Evolutionary conservation across 257 asterid genomes (phyloP).

Genomic region (Solanum tarijense): DNA sequence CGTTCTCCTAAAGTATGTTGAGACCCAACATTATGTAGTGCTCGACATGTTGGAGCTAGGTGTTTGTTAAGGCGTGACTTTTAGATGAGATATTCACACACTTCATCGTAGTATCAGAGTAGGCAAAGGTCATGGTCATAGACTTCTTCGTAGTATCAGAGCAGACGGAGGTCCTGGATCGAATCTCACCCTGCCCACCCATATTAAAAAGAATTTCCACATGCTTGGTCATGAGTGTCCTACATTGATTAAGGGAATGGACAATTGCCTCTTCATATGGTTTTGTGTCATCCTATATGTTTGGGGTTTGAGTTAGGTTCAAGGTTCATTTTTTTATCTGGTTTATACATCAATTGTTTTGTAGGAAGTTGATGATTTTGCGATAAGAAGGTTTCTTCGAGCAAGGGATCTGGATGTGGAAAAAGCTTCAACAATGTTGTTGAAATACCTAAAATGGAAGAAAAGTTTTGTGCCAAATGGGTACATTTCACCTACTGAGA

Average conservation of each 20-base stretch:
- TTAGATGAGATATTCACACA: neutral
- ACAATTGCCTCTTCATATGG: neutral
- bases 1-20: neutral
- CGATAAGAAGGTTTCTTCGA: slow-evolving; percentile 63
- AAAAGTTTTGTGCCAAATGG: slow-evolving; percentile 47
- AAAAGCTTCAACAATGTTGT: slow-evolving; percentile 48
- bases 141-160: too few species aligned
- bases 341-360: neutral
- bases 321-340: neutral
- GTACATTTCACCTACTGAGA: slow-evolving; percentile 28
- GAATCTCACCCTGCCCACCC: too few species aligned
- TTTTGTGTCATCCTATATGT: neutral
- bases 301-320: neutral
- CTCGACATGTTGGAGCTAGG: too few species aligned
- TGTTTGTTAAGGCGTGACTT: too few species aligned
- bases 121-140: too few species aligned
- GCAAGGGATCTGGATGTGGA: slow-evolving; percentile 54
- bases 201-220: neutral
- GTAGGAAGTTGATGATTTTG: slow-evolving; percentile 51
- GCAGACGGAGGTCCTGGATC: too few species aligned
- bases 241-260: neutral
- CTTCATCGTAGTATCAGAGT: too few species aligned
- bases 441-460: slow-evolving; percentile 49
- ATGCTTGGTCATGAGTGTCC: too few species aligned
- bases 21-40: neutral